A percentile compares a stretch with the other conserved stretches of the same genome.
Conservation (phyloP, 2,329 filamentous ascomycete genomes). For the Cladophialophora carrionii region DNA sequence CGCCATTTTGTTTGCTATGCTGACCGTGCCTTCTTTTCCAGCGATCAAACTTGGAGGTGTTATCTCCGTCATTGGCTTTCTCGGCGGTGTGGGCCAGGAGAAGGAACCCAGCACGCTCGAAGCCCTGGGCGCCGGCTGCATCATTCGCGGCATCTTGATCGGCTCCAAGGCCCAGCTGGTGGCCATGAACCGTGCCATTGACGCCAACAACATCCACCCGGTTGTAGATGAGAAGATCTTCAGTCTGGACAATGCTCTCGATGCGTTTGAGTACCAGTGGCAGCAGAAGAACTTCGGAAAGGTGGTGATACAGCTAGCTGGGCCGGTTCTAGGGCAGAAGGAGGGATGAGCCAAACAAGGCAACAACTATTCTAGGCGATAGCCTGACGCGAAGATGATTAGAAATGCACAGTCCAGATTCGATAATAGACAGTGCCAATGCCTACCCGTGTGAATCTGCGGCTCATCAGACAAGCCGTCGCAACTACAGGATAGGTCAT, state of each 20-base stretch:
- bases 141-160: slow-evolving; percentile 61
- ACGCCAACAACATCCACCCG: slow-evolving; percentile 62
- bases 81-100: slow-evolving; percentile 48
- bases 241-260: slow-evolving; percentile 55
- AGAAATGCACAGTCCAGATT: too few species aligned
- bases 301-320: slow-evolving; percentile 47
- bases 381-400: background rate
- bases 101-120: slow-evolving; percentile 58
- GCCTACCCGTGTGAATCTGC: background rate
- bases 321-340: slow-evolving; percentile 3
- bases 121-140: slow-evolving; percentile 55
- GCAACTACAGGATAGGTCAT: background rate
- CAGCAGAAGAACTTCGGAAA: slow-evolving; percentile 62
- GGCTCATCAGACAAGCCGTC: background rate
- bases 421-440: too few species aligned
- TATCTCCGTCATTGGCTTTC: slow-evolving; percentile 57
- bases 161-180: slow-evolving; percentile 60
- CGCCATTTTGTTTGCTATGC: background rate
- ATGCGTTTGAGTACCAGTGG: slow-evolving; percentile 61
- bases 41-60: slow-evolving; percentile 55
- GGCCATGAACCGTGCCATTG: slow-evolving; percentile 63
- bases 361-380: background rate
- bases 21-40: slow-evolving; percentile 23
- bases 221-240: slow-evolving; percentile 63
- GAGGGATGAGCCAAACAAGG: background rate